Base-by-base conservation (phyloP, 768 basidiomycete species). In the Tylopilus balloui region DNA sequence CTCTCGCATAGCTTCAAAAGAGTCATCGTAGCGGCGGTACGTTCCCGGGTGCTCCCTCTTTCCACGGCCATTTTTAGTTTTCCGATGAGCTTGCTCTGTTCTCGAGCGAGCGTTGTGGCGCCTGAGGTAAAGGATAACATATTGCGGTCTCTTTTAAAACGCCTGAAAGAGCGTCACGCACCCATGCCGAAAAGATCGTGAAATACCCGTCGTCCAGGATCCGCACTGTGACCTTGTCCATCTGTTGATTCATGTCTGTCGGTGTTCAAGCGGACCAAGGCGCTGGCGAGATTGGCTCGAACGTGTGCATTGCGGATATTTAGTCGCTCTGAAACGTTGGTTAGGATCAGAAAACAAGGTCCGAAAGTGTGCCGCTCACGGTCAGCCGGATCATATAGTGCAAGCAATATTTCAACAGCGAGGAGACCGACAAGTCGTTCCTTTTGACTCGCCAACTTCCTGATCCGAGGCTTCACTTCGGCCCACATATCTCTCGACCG, bases 21-120 rank as follows among this genome's bases (percentile, higher is more conserved):
- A 0, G 62, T 57, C 46, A 62, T 37, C 6, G 62, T 64, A 10
- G 60, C 53, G 21, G 57, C 53, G 4, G 53, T 64, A 15, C 62
- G 62, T 10, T 52, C 62, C 20, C 42, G 48, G 11, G 29, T 12
- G 21, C 44, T 51, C 6, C 46, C 37, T 0, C 21, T 38, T 25
- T 41, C 36, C 14, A 47, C 34, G 11, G 54, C 51, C 4, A 3
- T 31, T 20, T 36, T 53, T 14, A 63, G 36, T 25, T 50, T 48
- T 23, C 31, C 13, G 9, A 63, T 52, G 15, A 64, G 56, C 9
- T 11, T 50, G 31, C 13, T 36, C 2, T 58, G 55, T 9, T 4
- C 20, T 1, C n/a, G 20, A 10, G 0, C 13, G 20, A 62, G 55
- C 15, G 17, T 23, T 1, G 13, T 0, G 2, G 48, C 51, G 9